phyloP scores from a whole-genome alignment of 495 filamentous ascomycete genomes.

The Talaromyces proteolyticus region DNA sequence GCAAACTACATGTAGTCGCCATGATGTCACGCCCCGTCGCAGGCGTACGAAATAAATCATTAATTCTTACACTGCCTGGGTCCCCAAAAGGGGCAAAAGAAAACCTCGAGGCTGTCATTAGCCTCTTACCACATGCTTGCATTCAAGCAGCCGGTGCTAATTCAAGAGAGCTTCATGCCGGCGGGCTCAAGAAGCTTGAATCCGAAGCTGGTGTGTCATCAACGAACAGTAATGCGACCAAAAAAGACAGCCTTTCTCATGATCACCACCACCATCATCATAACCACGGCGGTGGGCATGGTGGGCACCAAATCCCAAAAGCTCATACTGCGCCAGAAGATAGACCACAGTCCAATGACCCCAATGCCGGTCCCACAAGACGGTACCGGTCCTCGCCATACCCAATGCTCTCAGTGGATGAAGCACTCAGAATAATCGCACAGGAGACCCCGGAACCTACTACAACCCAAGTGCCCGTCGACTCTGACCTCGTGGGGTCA shows the following conservation, averaged over 20 bases:
- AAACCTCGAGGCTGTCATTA: constrained; percentile 88
- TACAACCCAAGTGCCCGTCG: constrained; percentile 51
- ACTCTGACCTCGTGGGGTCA: constrained; percentile 58
- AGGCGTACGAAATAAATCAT: constrained; percentile 73
- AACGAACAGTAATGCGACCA: constrained; percentile 14
- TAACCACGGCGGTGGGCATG: constrained; percentile 51
- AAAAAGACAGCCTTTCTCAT: constrained; percentile 23
- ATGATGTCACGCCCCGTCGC: constrained; percentile 95
- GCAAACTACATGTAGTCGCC: constrained; percentile 66
- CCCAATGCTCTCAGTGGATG: constrained; percentile 81
- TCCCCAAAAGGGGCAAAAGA: constrained; percentile 96
- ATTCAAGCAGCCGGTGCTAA: constrained; percentile 77
- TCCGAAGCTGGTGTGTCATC: constrained; percentile 63
- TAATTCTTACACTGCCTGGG: constrained; percentile 89
- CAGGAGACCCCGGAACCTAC: constrained; percentile 59
- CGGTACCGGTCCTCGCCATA: constrained; percentile 84
- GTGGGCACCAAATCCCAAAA: constrained; percentile 56
- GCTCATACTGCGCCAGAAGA: constrained; percentile 63
- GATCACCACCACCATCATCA: constrained; percentile 48
- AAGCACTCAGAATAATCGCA: constrained; percentile 68
- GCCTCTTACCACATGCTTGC: constrained; percentile 88
- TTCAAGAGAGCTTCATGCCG: constrained; percentile 73
- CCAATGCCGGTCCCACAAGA: constrained; percentile 65
- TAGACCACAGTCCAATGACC: constrained; percentile 72
- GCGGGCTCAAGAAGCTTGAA: constrained; percentile 80